Conservation (phyloP, 2,329 filamentous ascomycete species). For the Neurospora sp. region DNA sequence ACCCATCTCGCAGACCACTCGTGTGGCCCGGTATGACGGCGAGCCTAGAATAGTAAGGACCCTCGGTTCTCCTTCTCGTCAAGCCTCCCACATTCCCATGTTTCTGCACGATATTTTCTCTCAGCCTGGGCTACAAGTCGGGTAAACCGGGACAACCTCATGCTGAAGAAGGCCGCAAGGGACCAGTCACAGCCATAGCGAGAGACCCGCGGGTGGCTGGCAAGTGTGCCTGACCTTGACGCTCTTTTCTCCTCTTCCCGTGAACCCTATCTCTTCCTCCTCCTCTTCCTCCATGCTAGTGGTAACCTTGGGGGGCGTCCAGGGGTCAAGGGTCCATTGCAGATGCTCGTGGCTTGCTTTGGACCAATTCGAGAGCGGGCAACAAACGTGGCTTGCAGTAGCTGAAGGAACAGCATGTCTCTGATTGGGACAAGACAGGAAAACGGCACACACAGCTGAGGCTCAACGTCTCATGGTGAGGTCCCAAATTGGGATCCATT, state of each 20-base stretch:
- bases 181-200: neutral
- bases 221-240: neutral
- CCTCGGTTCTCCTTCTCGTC: neutral
- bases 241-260: neutral
- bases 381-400: neutral
- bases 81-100: neutral
- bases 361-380: neutral
- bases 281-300: neutral
- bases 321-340: neutral
- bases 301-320: neutral
- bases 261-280: neutral
- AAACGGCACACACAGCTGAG: neutral
- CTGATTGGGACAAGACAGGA: neutral
- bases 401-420: neutral
- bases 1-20: neutral
- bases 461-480: neutral
- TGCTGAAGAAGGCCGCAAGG: neutral
- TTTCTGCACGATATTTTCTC: neutral
- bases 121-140: neutral
- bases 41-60: neutral
- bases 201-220: neutral
- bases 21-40: neutral
- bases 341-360: neutral
- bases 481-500: neutral
- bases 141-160: neutral